phyloP scores from a whole-genome alignment of 169 alveolate genomes.

The Plasmodium adleri region DNA sequence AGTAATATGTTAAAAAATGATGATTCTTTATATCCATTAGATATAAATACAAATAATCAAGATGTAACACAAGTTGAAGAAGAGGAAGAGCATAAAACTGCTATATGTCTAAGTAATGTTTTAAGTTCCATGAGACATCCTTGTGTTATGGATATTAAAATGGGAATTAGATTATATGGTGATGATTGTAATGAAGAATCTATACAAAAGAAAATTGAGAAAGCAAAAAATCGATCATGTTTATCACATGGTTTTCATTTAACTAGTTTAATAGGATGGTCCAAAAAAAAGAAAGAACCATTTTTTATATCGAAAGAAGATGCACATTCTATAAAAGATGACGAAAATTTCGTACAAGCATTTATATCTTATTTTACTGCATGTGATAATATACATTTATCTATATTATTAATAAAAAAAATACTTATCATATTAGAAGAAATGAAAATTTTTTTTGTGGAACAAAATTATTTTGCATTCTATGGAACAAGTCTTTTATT shows the following conservation, averaged over 20 bases:
- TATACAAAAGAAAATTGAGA: slow-evolving; percentile 76
- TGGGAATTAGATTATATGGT: slow-evolving; percentile 83
- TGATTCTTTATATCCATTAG: too few relatives aligned
- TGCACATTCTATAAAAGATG: slow-evolving; percentile 75
- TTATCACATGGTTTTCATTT: slow-evolving; percentile 83
- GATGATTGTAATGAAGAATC: slow-evolving; percentile 78
- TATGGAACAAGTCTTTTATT: slow-evolving; percentile 83
- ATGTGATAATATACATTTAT: slow-evolving; percentile 57
- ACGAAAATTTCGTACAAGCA: slow-evolving; percentile 59
- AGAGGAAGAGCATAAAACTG: slow-evolving; percentile 48
- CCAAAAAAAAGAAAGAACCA: slow-evolving; percentile 44
- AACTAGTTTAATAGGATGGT: slow-evolving; percentile 83
- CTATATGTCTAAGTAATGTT: slow-evolving; percentile 79
- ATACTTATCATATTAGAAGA: slow-evolving; percentile 62
- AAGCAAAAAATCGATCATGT: slow-evolving; percentile 78
- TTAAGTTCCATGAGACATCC: slow-evolving; percentile 81
- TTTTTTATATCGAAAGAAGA: slow-evolving; percentile 77
- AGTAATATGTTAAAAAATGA: not conserved
- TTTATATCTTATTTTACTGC: slow-evolving; percentile 77
- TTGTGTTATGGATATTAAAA: slow-evolving; percentile 84
- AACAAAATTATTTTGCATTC: slow-evolving; percentile 79
- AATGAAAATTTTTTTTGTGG: slow-evolving; percentile 75
- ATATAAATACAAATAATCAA: not conserved
- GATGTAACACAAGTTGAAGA: not conserved
- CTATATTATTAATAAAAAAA: slow-evolving; percentile 59